Evolutionary conservation across 148 eudicot genomes (phyloP), one percentile per base, ranked within the genome.

Genomic region (Tetragonia tetragonoides): DNA sequence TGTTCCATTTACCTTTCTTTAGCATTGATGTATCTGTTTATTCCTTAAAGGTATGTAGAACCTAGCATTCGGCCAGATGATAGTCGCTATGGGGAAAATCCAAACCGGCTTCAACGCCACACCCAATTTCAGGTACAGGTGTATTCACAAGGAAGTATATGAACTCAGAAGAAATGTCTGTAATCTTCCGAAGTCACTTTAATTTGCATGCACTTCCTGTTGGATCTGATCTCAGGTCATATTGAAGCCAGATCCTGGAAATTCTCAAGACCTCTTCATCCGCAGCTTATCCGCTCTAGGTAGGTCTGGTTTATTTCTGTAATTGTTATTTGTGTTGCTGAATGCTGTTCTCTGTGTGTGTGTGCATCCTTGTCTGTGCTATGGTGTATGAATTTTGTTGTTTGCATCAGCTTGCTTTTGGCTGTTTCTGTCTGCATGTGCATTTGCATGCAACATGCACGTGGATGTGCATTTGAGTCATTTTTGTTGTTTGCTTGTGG

Each of bases 191-290:
- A 34, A 16, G 57, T 72, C 28, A 57, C 62, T 63, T 78, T 28
- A 56, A 53, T 75, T 85, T 83, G 70, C 56, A 40, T 12, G 42
- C 6, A 40, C 24, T 5, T 74, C 76, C 53, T 74, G n/a, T 66
- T 81, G 70, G 24, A 56, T 62, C 72, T 79, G 38, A 66, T 80
- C 73, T 79, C 85, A 95, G 99, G 99, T 95, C 80, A 93, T 95
- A 85, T 80, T 95, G 87, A 95, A 95, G 86, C 99, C 99, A 46
- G 99, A 95, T 89, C 99, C 97, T 86, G 97, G 99, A 81, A 95
- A 95, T 81, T 95, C 99, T 73, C 99, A 95, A 84, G 99, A 93
- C 81, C 92, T 95, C 56, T 95, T 90, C 83, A 88, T 95, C 79
- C 84, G 89, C 78, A 95, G 99, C 86, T 84, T 95, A 69, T 91